A percentile compares a stretch with the other conserved stretches of the same genome.
Evolutionary conservation across 2,329 filamentous ascomycete genomes (phyloP).

Genomic region (Parascedosporium putredinis): DNA sequence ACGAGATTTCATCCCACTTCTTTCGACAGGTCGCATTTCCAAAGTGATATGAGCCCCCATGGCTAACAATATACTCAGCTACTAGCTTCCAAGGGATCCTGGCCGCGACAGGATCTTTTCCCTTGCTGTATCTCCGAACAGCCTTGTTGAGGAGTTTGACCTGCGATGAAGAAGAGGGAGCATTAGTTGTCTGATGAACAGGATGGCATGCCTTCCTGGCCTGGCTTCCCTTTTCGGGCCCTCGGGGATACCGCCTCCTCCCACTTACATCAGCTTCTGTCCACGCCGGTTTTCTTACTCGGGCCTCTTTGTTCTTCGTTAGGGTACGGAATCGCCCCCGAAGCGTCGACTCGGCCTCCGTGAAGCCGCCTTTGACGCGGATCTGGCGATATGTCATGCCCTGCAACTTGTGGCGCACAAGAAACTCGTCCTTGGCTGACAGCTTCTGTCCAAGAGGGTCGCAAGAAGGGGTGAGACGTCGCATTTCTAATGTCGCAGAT

Average conservation of each 20-base stretch:
- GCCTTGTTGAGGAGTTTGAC: slow-evolving; percentile 33
- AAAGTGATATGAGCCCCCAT: slow-evolving; percentile 49
- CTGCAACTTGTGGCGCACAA: slow-evolving; percentile 41
- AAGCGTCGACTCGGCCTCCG: slow-evolving; percentile 61
- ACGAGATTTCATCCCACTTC: slow-evolving; percentile 39
- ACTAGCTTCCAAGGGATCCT: slow-evolving; percentile 49
- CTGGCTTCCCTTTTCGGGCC: too few species aligned
- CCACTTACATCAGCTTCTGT: slow-evolving; percentile 52
- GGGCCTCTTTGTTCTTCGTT: slow-evolving; percentile 50
- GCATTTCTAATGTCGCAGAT: too few species aligned
- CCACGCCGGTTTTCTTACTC: slow-evolving; percentile 60
- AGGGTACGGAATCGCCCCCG: slow-evolving; percentile 56
- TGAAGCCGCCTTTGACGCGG: slow-evolving; percentile 39
- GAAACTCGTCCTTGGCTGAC: slow-evolving; percentile 30
- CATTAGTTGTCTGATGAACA: too few species aligned
- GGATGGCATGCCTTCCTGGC: too few species aligned
- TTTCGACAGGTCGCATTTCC: slow-evolving; percentile 48
- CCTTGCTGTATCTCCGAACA: slow-evolving; percentile 26
- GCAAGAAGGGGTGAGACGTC: too few species aligned
- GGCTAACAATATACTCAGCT: slow-evolving; percentile 37
- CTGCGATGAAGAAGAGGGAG: too few species aligned
- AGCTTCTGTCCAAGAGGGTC: neutral
- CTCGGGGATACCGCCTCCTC: too few species aligned
- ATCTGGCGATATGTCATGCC: slow-evolving; percentile 60
- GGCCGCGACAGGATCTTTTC: slow-evolving; percentile 17